Conservation (phyloP, 257 asterid genomes). For the Marsdenia floribunda region DNA sequence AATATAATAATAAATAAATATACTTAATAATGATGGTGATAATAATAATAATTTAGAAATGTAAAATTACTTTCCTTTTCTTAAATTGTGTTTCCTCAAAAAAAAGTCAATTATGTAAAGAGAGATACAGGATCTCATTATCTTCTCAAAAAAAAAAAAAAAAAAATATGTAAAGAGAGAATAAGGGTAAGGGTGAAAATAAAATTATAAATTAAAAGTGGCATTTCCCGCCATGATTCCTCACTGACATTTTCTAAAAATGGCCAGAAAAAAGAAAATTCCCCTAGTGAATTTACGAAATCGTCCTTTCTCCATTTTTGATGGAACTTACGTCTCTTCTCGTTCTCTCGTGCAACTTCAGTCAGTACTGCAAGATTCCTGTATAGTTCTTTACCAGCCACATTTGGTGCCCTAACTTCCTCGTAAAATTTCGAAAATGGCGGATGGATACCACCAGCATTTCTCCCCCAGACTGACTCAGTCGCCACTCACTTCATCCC, state of each 20-base stretch:
- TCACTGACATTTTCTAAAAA: not conserved
- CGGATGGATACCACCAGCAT: not conserved
- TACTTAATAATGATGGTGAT: too few species aligned
- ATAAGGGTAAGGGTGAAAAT: too few species aligned
- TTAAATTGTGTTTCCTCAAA: too few species aligned
- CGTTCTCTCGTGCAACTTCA: not conserved
- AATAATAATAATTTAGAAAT: too few species aligned
- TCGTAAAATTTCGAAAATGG: conserved; percentile 1
- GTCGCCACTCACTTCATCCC: not conserved
- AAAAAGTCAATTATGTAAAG: too few species aligned
- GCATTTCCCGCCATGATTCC: not conserved
- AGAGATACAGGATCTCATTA: too few species aligned
- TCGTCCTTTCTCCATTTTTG: not conserved
- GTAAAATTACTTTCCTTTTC: too few species aligned
- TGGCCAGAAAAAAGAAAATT: not conserved
- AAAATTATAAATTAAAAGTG: not conserved
- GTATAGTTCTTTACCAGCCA: too few species aligned
- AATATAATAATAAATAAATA: too few species aligned
- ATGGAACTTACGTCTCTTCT: not conserved
- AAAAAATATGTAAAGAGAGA: too few species aligned
- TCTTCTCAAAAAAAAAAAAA: too few species aligned
- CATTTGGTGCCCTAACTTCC: not conserved
- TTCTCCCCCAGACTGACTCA: not conserved
- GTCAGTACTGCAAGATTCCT: not conserved
- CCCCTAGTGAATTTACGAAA: not conserved